Evolutionary conservation across 495 filamentous ascomycete genomes (phyloP).

Genomic region (Penicillium argentinense): DNA sequence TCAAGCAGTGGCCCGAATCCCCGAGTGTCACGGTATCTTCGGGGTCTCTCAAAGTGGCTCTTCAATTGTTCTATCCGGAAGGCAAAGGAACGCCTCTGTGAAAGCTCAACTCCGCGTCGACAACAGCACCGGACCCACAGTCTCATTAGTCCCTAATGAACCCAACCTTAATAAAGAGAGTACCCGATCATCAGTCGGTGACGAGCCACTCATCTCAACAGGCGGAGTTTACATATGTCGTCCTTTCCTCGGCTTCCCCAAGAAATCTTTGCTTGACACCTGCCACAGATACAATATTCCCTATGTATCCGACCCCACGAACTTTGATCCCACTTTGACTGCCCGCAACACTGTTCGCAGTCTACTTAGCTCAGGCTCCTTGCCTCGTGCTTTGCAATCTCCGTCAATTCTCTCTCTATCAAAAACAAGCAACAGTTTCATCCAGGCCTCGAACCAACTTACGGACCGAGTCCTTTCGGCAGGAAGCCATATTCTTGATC

Average conservation of each 20-base stretch:
- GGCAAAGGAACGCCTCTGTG: constrained; percentile 1
- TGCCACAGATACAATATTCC: constrained; percentile 61
- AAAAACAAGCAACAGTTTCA: constrained; percentile 31
- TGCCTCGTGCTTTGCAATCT: constrained; percentile 71
- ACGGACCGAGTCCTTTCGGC: constrained; percentile 34
- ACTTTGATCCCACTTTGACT: constrained; percentile 74
- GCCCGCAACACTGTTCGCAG: constrained; percentile 76
- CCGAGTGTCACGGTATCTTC: constrained; percentile 76
- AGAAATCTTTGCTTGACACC: constrained; percentile 69
- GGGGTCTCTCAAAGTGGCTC: constrained; percentile 68
- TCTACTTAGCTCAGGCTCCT: constrained; percentile 52
- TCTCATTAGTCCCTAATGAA: constrained; percentile 3
- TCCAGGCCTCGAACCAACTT: constrained; percentile 32
- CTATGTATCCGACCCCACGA: constrained; percentile 88
- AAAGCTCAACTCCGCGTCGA: constrained; percentile 6
- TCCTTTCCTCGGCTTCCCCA: constrained; percentile 73
- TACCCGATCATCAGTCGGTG: background rate
- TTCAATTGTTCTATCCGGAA: constrained; percentile 6
- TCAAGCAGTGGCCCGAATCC: constrained; percentile 60
- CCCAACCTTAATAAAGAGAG: background rate
- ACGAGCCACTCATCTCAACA: constrained; percentile 47
- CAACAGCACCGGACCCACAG: constrained; percentile 9
- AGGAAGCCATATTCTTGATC: constrained; percentile 34
- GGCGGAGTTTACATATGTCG: constrained; percentile 72
- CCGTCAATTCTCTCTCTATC: constrained; percentile 60